A percentile compares a stretch with the other conserved stretches of the same genome.
These are phyloP conservation scores for Polysphondylium violaceum DNA, from an alignment of 78 protist genomes.

Conservation along the genomic window DNA sequence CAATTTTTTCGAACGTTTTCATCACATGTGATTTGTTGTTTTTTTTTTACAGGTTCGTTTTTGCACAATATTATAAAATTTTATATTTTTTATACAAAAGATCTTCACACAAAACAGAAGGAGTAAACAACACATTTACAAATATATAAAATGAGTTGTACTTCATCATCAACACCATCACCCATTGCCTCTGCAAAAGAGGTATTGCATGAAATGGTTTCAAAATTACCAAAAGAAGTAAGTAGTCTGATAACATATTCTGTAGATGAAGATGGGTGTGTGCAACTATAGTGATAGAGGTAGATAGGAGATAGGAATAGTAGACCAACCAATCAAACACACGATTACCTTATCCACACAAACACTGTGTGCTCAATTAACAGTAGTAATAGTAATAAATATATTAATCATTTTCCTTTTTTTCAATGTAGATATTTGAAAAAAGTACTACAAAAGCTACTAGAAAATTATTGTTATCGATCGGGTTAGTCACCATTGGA, in stretches of 20 bases:
- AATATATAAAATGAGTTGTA: conserved; percentile 18
- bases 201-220: conserved; percentile 51
- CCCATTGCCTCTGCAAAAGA: conserved; percentile 38
- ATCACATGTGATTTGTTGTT: too few relatives aligned
- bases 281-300: neutral
- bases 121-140: too few relatives aligned
- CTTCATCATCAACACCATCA: conserved; percentile 31
- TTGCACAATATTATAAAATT: too few relatives aligned
- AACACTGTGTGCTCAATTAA: neutral
- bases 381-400: neutral
- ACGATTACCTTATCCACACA: neutral
- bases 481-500: conserved; percentile 47
- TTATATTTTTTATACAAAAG: too few relatives aligned
- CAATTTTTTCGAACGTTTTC: too few relatives aligned
- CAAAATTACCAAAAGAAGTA: conserved; percentile 72
- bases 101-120: too few relatives aligned
- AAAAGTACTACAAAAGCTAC: conserved; percentile 64
- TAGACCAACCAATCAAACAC: neutral
- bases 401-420: neutral
- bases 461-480: conserved; percentile 38
- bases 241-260: neutral
- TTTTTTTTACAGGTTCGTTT: too few relatives aligned
- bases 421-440: conserved; percentile 48
- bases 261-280: neutral
- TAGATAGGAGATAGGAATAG: neutral